Evolutionary conservation across 495 filamentous ascomycete species (phyloP), one percentile per base, ranked within the genome.

Genomic region (Penicillium samsonianum): DNA sequence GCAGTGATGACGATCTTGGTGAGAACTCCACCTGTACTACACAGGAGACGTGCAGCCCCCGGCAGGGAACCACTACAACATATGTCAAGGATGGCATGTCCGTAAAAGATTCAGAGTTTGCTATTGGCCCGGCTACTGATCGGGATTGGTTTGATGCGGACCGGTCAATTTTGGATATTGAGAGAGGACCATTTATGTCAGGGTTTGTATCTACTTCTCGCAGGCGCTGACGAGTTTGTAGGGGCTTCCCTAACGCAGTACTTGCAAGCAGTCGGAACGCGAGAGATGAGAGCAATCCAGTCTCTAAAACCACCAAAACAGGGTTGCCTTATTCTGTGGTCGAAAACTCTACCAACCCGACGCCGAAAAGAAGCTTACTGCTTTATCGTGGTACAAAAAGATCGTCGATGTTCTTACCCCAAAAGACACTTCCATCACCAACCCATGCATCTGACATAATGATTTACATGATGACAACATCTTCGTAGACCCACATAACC

Each of bases 391-490:
- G 12, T 50, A 50, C 33, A 20, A 5, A 50, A 11, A 50, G 1
- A 40, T 50, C 3, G 6, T 40, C 20, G 33, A 50, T 10, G 31
- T 7, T 14, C 20, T 50, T 38, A 50, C 40, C 22, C 48, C 48
- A 25, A 40, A 38, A 7, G 14, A 40, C 3, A 50, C 48, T 5
- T 12, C 19, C 6, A 69, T 72, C 53, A 59, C 59, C 54, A 67
- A 23, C 6, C 67, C 73, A 10, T 60, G 41, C 55, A 59, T 77
- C 53, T 77, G 72, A 72, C 75, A 79, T 56, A 49, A 65, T 55
- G 75, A 79, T 63, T 57, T 79, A 25, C 69, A 77, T 49, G 62
- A 65, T 65, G 71, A 65, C 37, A 79, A 78, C 58, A 63, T 79
- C 47, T 78, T 71, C 35, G 67, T 77, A 23, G 67, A 69, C 62